Percentiles rank a stretch among this genome's conserved stretches.
These are phyloP conservation scores for Neltuma alba DNA, from an alignment of 306 rosid genomes.

Conservation along the genomic window DNA sequence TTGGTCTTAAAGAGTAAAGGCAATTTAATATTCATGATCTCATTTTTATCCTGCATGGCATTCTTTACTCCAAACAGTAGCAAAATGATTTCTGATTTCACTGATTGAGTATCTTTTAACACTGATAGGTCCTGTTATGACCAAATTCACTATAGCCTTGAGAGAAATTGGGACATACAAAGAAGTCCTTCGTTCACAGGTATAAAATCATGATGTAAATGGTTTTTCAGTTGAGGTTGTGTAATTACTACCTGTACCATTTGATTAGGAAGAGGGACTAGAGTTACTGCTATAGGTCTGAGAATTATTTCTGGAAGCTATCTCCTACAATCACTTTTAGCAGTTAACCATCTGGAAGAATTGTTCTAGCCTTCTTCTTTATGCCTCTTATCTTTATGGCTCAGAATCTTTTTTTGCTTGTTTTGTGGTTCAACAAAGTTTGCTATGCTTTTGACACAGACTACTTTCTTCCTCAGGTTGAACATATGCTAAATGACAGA, in stretches of 20 bases:
- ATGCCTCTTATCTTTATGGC: conserved; percentile 14
- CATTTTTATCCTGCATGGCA: conserved; percentile 23
- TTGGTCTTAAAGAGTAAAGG: conserved; percentile 15
- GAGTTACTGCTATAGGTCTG: conserved; percentile 4
- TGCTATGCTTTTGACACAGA: conserved; percentile 40
- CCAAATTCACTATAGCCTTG: conserved; percentile 94
- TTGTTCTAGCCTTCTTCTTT: conserved; percentile 24
- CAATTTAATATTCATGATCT: conserved; percentile 14
- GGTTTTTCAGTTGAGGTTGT: conserved; percentile 8
- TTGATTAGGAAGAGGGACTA: conserved; percentile 23
- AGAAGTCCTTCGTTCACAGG: conserved; percentile 99
- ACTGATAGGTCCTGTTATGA: conserved; percentile 93
- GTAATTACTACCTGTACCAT: not conserved
- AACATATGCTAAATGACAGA: conserved; percentile 98
- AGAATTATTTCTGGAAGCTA: conserved; percentile 3
- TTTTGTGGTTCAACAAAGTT: not conserved
- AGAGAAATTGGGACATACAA: conserved; percentile 99
- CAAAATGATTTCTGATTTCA: conserved; percentile 23
- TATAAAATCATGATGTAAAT: conserved; percentile 36
- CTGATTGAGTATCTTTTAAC: conserved; percentile 34
- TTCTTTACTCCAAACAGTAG: conserved; percentile 16
- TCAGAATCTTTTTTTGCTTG: not conserved
- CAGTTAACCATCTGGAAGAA: conserved; percentile 27
- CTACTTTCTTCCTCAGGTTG: conserved; percentile 66
- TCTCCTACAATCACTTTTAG: conserved; percentile 13